These are phyloP conservation scores for Monilinia vaccinii-corymbosi DNA, from an alignment of 2,329 filamentous ascomycete genomes.

Conservation along the genomic window DNA sequence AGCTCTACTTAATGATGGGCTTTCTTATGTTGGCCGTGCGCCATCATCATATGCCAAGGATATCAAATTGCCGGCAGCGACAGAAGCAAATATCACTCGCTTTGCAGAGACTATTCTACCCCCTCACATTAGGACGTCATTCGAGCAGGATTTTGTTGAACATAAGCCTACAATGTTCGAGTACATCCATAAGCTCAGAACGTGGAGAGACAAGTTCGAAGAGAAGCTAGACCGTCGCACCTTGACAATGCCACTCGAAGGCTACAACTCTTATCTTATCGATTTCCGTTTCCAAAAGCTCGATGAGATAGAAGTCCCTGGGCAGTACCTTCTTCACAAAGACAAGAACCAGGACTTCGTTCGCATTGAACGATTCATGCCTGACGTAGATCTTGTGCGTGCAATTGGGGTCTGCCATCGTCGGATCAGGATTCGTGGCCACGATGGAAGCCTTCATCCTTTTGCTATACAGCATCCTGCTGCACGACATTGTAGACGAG, in stretches of 20 bases:
- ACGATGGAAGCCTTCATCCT: slow-evolving; percentile 93
- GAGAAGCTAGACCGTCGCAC: slow-evolving; percentile 83
- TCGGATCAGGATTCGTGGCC: slow-evolving; percentile 88
- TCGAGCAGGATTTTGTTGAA: slow-evolving; percentile 92
- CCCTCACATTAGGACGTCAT: slow-evolving; percentile 87
- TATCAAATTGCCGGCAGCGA: slow-evolving; percentile 79
- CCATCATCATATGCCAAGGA: slow-evolving; percentile 82
- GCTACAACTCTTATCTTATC: slow-evolving; percentile 81
- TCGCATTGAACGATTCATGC: slow-evolving; percentile 91
- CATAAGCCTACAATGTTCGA: slow-evolving; percentile 97
- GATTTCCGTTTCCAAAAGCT: slow-evolving; percentile 98
- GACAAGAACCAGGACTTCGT: slow-evolving; percentile 99
- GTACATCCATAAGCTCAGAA: slow-evolving; percentile 93
- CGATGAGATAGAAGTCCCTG: slow-evolving; percentile 95
- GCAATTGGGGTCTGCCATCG: slow-evolving; percentile 87
- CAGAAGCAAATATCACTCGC: slow-evolving; percentile 90
- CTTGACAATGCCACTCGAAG: slow-evolving; percentile 49
- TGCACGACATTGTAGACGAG: slow-evolving; percentile 80
- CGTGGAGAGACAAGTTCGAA: slow-evolving; percentile 96
- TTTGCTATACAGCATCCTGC: slow-evolving; percentile 97
- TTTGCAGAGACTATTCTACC: slow-evolving; percentile 96
- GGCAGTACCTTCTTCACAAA: slow-evolving; percentile 93
- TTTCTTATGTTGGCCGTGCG: slow-evolving; percentile 85
- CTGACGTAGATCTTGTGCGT: slow-evolving; percentile 86
- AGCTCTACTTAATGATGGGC: slow-evolving; percentile 89